A percentile compares a stretch with the other conserved stretches of the same genome.
These are phyloP conservation scores for Euptelea pleiosperma DNA, from an alignment of 164 flowering plant genomes.

Conservation along the genomic window DNA sequence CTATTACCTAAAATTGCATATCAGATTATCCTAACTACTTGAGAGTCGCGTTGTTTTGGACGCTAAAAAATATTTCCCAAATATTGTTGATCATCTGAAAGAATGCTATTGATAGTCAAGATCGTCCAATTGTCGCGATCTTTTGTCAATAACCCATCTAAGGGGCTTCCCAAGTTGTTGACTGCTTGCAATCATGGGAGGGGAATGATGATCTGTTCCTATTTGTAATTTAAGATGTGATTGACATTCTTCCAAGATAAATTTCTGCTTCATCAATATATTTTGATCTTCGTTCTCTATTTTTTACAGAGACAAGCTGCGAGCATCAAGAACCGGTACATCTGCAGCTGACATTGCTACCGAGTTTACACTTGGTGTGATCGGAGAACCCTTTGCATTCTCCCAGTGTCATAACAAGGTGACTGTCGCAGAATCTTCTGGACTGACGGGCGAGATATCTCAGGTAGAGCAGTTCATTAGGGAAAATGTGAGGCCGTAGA, in stretches of 20 bases:
- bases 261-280: not conserved
- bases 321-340: slow-evolving; percentile 71
- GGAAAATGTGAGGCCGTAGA: slow-evolving; percentile 59
- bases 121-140: too few species aligned
- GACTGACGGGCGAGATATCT: slow-evolving; percentile 67
- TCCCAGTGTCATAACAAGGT: slow-evolving; percentile 81
- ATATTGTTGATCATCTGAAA: too few species aligned
- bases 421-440: slow-evolving; percentile 73
- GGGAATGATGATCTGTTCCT: too few species aligned
- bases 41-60: too few species aligned
- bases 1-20: too few species aligned
- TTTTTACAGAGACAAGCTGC: slow-evolving; percentile 68
- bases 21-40: too few species aligned
- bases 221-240: not conserved
- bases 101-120: too few species aligned
- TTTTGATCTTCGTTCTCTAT: not conserved
- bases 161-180: too few species aligned
- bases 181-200: too few species aligned
- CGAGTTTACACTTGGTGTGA: slow-evolving; percentile 68
- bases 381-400: slow-evolving; percentile 75
- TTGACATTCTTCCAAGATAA: too few species aligned
- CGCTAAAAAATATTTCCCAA: too few species aligned
- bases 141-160: too few species aligned
- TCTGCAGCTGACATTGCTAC: slow-evolving; percentile 75
- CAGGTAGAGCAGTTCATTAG: slow-evolving; percentile 80